Base-by-base conservation (phyloP, 768 basidiomycete species). In the Boletellus emodensis region DNA sequence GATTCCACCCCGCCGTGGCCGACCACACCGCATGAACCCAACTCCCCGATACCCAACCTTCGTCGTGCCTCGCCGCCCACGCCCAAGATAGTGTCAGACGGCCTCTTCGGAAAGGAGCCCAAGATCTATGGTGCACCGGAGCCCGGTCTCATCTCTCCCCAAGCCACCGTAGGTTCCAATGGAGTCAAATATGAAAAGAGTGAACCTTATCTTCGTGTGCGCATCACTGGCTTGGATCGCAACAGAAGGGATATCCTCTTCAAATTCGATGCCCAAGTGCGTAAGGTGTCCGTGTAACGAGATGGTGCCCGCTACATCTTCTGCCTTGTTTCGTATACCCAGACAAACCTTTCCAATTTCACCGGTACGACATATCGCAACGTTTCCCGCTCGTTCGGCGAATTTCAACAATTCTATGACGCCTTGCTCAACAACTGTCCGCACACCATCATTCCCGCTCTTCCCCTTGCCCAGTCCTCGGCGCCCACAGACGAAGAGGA, bases 401-500 rank as follows among this genome's bases (percentile, higher is more conserved):
- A 99, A 67, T 97, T 96, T 68, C 88, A 92, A 65, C 83, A 89
- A 55, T 92, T 98, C 69, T 92, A 94, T 60, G 93, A 96, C 42
- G 80, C 94, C 42, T 79, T 95, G 59, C 80, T 93, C 28, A 80
- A 86, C 60, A 92, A 81, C 68, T 94, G 91, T 66, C 96, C 96
- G 0, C 96, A 98, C 63, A 95, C 94, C 24, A 96, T 99, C 59
- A 78, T 97, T 14, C 92, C 96, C 8, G 96, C 96, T 4, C 78
- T 99, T 13, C 96, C 96, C 1, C 78, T 98, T n/a, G 83, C 94
- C 0, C 92, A 95, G 58, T 97, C 94, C 0, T 97, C 94, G 12
- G 96, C 96, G 3, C 87, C 92, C 22, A 94, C 92, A 12, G 96
- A 98, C 62, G 96, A 98, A 71, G 96, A 98, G 70, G 96, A 99